Percentiles rank a stretch among this genome's conserved stretches.
Conservation (phyloP, 495 filamentous ascomycete species). For the Aspergillus ostianus region DNA sequence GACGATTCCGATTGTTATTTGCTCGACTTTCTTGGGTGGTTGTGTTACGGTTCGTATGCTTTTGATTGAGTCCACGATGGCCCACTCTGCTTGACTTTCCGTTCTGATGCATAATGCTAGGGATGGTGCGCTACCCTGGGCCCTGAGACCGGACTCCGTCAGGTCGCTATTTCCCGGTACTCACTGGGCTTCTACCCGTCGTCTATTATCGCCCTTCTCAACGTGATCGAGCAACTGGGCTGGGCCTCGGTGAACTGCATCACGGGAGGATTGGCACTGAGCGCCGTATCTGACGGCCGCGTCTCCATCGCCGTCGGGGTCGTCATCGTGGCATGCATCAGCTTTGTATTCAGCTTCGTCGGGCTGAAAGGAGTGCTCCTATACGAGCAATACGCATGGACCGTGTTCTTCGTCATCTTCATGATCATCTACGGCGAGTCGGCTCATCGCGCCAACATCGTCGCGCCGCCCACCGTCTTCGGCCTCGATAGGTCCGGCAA, state of each 20-base stretch:
- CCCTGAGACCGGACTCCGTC: conserved; percentile 77
- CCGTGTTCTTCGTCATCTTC: conserved; percentile 56
- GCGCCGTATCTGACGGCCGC: conserved; percentile 33
- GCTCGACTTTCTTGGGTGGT: conserved; percentile 34
- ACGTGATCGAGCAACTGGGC: conserved; percentile 33
- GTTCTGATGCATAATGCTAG: conserved; percentile 5
- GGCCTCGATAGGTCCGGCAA: conserved; percentile 44
- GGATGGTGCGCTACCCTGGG: conserved; percentile 53
- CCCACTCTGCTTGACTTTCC: background rate
- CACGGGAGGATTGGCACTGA: conserved; percentile 37
- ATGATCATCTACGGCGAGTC: conserved; percentile 55
- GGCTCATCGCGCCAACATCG: conserved; percentile 45
- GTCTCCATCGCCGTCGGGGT: conserved; percentile 41
- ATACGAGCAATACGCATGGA: conserved; percentile 63
- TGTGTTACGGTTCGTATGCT: conserved; percentile 44
- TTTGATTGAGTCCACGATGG: background rate
- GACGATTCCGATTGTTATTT: conserved; percentile 36
- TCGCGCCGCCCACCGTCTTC: conserved; percentile 32
- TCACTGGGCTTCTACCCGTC: conserved; percentile 35
- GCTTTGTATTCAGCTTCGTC: conserved; percentile 57
- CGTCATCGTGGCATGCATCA: conserved; percentile 49
- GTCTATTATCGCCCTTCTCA: conserved; percentile 29
- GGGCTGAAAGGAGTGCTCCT: conserved; percentile 56
- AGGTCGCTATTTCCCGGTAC: conserved; percentile 66
- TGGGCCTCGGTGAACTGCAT: conserved; percentile 40